Percentiles rank a stretch among this genome's conserved stretches.
These are phyloP conservation scores for Penicillium sumatraense DNA, from an alignment of 2,329 filamentous ascomycete genomes.

Conservation along the genomic window DNA sequence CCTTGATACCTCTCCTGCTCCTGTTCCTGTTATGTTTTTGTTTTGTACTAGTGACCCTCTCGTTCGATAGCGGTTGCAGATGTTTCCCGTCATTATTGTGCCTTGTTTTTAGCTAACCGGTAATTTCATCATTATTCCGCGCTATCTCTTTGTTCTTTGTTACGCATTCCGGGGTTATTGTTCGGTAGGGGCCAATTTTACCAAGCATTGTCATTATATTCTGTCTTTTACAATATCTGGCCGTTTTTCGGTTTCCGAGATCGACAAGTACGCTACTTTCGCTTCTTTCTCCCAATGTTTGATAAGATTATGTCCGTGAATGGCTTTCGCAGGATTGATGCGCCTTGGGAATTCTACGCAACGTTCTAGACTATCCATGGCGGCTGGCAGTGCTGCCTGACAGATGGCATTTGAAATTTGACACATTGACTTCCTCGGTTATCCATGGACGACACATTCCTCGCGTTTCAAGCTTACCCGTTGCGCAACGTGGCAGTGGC, in stretches of 20 bases:
- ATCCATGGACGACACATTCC: not conserved
- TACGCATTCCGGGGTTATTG: no score
- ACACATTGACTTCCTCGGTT: slow-evolving; percentile 1
- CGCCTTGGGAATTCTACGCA: not conserved
- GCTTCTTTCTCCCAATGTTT: not conserved
- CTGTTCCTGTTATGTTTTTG: no score
- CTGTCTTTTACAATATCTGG: no score
- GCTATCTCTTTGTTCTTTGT: not conserved
- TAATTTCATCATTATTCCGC: not conserved
- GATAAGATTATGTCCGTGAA: not conserved
- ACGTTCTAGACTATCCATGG: not conserved
- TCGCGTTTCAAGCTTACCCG: not conserved
- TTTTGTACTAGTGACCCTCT: slow-evolving; percentile 4
- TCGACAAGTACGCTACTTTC: no score
- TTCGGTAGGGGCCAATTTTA: no score
- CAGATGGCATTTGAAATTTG: not conserved
- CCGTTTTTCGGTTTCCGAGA: no score
- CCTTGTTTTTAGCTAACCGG: not conserved
- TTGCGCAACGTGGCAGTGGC: slow-evolving; percentile 2
- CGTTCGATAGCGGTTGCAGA: not conserved
- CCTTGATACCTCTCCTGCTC: slow-evolving; percentile 24
- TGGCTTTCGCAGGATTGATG: not conserved
- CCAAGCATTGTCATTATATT: no score
- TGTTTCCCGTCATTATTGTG: not conserved
- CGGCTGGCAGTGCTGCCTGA: not conserved